Base-by-base conservation (phyloP, 225 moss, liverwort and hornwort species). In the Marchantia paleacea region DNA sequence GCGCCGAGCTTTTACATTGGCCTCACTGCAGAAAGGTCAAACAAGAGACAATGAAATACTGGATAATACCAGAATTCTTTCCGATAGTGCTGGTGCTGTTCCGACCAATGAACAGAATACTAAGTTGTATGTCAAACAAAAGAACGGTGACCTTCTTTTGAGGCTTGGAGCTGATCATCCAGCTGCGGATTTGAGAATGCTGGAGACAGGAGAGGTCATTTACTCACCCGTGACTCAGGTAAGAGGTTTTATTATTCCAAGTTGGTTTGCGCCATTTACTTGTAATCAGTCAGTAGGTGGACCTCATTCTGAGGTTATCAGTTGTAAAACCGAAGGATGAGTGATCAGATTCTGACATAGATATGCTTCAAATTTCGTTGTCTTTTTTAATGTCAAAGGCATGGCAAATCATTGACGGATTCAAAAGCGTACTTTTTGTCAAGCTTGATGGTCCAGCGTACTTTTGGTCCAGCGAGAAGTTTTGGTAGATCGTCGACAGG, bases 171-270 rank as follows among this genome's bases (percentile, higher is more conserved):
- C 91, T 62, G 96, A 96, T 76, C 84, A 82, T 83, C 96, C 94
- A 75, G 94, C 94, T 49, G 91, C 88, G 61, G 94, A 93, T 66
- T 89, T 96, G 70, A 85, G 85, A 83, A 94, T 96, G 96, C 89
- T 96, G 83, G 96, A 93, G 84, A 94, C 96, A 52, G 83, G 91
- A 75, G 94, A 96, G 86, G 88, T 81, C 19, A 84, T 96, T 47
- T 96, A 90, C 86, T 94, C 96, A 28, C 96, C 96, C 48, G 82
- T 96, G 65, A 94, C 96, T 49, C 96, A 96, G 90, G 92, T 93
- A 80, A 81, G 69, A 66, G 18, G 10, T 50, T 8, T 71, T 50
- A 5, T 50, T 71, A 0, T 71, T 24, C 24, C 22, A 8, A 49
- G n/a, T 47, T 24, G 22, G 1, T 24, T 0, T 15, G 49, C 16